Conservation (phyloP, 495 filamentous ascomycete species). For the Pyronema omphalodes region DNA sequence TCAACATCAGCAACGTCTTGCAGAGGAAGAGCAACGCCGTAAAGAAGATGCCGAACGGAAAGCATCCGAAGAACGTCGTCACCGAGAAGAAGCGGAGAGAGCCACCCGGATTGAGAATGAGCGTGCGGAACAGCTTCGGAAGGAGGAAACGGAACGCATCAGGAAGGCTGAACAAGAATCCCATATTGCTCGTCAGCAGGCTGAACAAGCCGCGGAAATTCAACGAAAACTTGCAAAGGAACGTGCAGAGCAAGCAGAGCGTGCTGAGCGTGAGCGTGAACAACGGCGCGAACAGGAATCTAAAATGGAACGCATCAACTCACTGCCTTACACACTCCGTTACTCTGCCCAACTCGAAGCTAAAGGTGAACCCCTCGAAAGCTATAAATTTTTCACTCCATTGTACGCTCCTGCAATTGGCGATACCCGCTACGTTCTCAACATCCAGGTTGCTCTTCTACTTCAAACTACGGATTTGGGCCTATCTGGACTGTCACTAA, state of each 20-base stretch:
- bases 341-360: conserved; percentile 6
- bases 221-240: conserved; percentile 15
- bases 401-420: conserved; percentile 11
- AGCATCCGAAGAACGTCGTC: conserved; percentile 19
- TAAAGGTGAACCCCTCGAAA: neutral
- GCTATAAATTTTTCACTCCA: conserved; percentile 13
- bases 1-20: conserved; percentile 2
- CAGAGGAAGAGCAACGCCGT: conserved; percentile 2
- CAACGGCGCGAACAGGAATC: conserved; percentile 4
- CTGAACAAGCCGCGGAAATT: neutral
- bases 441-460: conserved; percentile 22
- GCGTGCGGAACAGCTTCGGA: conserved; percentile 8
- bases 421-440: conserved; percentile 13
- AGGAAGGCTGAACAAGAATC: conserved; percentile 17
- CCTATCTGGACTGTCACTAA: conserved; percentile 8
- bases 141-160: conserved; percentile 12
- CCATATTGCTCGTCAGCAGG: conserved; percentile 14
- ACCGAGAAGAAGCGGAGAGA: conserved; percentile 14
- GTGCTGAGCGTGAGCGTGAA: too few relatives aligned
- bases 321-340: conserved; percentile 19
- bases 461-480: conserved; percentile 17
- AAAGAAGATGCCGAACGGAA: conserved; percentile 6
- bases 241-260: conserved; percentile 17
- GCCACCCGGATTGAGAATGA: conserved; percentile 7
- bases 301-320: conserved; percentile 13